Conservation (phyloP, 1,139 yeast species). For the Fermentozyma sake region DNA sequence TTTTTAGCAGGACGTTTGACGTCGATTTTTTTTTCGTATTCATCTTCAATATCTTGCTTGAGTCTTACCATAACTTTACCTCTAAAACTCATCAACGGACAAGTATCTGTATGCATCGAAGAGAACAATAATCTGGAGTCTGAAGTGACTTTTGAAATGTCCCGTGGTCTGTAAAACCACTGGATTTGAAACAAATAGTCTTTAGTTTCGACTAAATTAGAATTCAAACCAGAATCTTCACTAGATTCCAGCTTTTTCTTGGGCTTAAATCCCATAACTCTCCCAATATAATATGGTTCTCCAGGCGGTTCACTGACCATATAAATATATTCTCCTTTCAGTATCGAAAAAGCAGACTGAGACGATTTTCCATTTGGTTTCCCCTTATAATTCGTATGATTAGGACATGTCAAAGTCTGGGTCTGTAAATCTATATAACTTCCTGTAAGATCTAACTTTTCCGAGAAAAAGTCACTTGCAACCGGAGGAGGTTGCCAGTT, state of each 20-base stretch:
- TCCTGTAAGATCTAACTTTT: slow-evolving; percentile 27
- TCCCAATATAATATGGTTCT: slow-evolving; percentile 88
- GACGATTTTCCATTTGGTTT: slow-evolving; percentile 8
- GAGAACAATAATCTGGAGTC: slow-evolving; percentile 79
- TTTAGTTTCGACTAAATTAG: slow-evolving; percentile 36
- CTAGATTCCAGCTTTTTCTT: slow-evolving; percentile 16
- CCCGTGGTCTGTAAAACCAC: slow-evolving; percentile 91
- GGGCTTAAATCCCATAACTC: slow-evolving; percentile 70
- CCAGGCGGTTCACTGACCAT: slow-evolving; percentile 93
- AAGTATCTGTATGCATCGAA: slow-evolving; percentile 81
- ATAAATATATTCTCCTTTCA: slow-evolving; percentile 67
- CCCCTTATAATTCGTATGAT: slow-evolving; percentile 12
- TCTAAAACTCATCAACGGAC: slow-evolving; percentile 73
- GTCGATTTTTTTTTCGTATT: slow-evolving; percentile 6
- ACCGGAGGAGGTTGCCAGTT: slow-evolving; percentile 40
- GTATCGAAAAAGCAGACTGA: slow-evolving; percentile 21
- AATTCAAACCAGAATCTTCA: not conserved
- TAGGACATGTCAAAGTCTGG: slow-evolving; percentile 35
- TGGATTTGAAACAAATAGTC: slow-evolving; percentile 66
- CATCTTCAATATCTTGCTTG: slow-evolving; percentile 57
- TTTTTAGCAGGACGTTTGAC: slow-evolving; percentile 8
- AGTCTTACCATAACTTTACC: slow-evolving; percentile 74
- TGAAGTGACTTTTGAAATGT: slow-evolving; percentile 60
- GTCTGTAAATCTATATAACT: slow-evolving; percentile 30
- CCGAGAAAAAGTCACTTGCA: slow-evolving; percentile 33